Base-by-base conservation (phyloP, 1,139 yeast species). In the Taiozyma onychis region DNA sequence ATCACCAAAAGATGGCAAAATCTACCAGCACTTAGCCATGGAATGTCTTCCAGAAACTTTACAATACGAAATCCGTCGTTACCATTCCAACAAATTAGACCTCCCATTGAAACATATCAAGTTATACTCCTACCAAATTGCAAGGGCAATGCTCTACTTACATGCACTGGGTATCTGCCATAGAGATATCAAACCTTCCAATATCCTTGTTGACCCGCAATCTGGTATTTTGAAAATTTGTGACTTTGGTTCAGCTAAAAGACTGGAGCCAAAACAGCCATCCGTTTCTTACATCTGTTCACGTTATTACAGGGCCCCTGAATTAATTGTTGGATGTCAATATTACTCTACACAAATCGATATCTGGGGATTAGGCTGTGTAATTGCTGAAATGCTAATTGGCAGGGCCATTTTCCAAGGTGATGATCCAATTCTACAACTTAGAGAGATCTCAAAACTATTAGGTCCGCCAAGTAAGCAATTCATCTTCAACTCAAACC, bases 331-430 rank as follows among this genome's bases (percentile, higher is more conserved):
- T 53, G 95, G 93, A 1, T 85, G 89, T 61, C 78, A 86, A 42
- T 73, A 80, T 47, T 87, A 87, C 63, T 78, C 90, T 3, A 85
- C 93, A 8, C 86, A 85, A 62, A 85, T 87, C 52, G 95, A 87
- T 65, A 81, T 85, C 52, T 87, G 95, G 95, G 93, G 93, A 1
- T 72, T 85, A 50, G 95, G 95, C 1, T 87, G 95, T 73, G 93
- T 86, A 10, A 72, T 86, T 57, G 93, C 93, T 21, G 95, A 87
- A 66, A 85, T 87, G 91, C 77, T 85, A 56, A 74, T 85, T 61
- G 91, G 93, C 34, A 84, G 81, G 64, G 89, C 93, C 4, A 83
- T 87, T 24, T 87, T 87, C 70, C 93, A 85, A 69, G 95, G 95
- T 48, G 84, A 80, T 60, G 83, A 84, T 48, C 88, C 91, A 14